These are phyloP conservation scores for Fusarium chlamydosporum DNA, from an alignment of 2,329 filamentous ascomycete genomes.

Conservation along the genomic window DNA sequence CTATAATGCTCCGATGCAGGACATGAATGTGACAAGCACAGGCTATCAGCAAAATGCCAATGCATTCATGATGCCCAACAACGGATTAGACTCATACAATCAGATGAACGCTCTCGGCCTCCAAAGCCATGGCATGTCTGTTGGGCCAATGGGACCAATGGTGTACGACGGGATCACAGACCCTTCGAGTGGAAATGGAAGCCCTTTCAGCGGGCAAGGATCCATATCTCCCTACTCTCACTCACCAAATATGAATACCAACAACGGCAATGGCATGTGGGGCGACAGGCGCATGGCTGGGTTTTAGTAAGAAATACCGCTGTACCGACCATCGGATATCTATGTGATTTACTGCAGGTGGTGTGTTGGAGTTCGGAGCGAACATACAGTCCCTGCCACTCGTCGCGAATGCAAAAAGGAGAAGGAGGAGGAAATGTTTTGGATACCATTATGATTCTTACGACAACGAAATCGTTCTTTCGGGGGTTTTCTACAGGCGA, in stretches of 20 bases:
- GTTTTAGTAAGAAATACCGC: constrained; percentile 23
- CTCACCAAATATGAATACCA: constrained; percentile 53
- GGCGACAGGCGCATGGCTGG: constrained; percentile 39
- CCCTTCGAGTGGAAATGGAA: constrained; percentile 54
- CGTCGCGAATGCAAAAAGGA: constrained; percentile 16
- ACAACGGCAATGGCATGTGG: constrained; percentile 41
- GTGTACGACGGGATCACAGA: constrained; percentile 53
- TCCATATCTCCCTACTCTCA: constrained; percentile 55
- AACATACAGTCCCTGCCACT: neutral
- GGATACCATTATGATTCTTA: constrained; percentile 45
- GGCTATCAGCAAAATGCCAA: constrained; percentile 45
- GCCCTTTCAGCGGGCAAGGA: constrained; percentile 57
- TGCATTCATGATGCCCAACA: constrained; percentile 50
- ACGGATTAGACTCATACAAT: constrained; percentile 53
- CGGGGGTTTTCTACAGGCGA: constrained; percentile 10
- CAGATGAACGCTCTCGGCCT: constrained; percentile 54
- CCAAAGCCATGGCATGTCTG: constrained; percentile 47
- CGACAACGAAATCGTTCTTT: constrained; percentile 28
- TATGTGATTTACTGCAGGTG: constrained; percentile 11
- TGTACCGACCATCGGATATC: neutral
- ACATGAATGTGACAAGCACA: constrained; percentile 45
- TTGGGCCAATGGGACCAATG: constrained; percentile 53
- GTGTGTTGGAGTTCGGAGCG: neutral
- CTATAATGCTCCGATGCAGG: constrained; percentile 48
- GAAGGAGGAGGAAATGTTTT: constrained; percentile 26